Evolutionary conservation across 1,139 yeast genomes (phyloP).

Genomic region (Blastobotrys niveus): DNA sequence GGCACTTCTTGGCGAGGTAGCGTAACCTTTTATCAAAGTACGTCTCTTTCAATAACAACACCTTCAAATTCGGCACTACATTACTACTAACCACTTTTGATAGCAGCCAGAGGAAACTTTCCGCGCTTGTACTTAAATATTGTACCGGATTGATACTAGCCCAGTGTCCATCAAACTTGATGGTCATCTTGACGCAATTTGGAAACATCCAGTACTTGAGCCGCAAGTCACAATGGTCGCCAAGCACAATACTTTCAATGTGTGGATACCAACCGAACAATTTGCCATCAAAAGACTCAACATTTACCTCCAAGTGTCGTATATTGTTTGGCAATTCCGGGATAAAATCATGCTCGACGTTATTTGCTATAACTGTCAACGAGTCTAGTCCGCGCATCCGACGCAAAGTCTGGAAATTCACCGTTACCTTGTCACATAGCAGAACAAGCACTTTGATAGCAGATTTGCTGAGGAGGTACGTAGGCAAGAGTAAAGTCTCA

Average conservation of each 20-base stretch:
- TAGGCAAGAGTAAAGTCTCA: no score
- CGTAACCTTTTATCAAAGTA: background rate
- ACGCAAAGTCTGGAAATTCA: no score
- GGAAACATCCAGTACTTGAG: conserved; percentile 2
- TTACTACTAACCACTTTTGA: no score
- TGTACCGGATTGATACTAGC: no score
- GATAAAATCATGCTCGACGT: conserved; percentile 4
- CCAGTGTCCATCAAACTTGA: no score
- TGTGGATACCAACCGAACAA: background rate
- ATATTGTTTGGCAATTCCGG: background rate
- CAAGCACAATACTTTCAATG: background rate
- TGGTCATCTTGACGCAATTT: no score
- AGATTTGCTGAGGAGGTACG: no score
- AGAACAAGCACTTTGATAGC: no score
- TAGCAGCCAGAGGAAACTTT: no score
- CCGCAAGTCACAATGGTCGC: conserved; percentile 6
- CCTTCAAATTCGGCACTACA: background rate
- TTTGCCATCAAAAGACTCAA: background rate
- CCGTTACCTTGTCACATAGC: no score
- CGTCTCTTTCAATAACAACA: background rate
- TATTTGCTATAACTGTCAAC: conserved; percentile 5
- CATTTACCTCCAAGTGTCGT: conserved; percentile 5
- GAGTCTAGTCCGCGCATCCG: no score
- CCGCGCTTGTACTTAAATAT: no score
- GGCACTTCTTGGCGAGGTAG: background rate